Evolutionary conservation across 371 early-diverging fungal species (phyloP).

Genomic region (Haplosporangium sp.): DNA sequence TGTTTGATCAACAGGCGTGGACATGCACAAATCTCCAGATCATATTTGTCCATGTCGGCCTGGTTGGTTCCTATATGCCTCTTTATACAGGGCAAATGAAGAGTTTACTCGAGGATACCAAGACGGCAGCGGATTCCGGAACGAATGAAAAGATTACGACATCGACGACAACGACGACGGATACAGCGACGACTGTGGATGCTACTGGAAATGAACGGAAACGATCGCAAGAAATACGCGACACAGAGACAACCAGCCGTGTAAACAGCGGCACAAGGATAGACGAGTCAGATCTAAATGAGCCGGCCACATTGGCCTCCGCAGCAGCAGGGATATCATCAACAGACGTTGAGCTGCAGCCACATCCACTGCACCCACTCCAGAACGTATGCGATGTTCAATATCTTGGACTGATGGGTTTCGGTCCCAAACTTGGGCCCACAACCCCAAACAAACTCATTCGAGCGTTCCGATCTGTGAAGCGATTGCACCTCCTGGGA

Average conservation of each 20-base stretch:
- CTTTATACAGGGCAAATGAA: background rate
- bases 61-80: slow-evolving; percentile 24
- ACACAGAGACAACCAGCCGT: background rate
- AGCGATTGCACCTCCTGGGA: slow-evolving; percentile 33
- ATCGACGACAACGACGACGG: background rate
- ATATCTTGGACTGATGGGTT: slow-evolving; percentile 50
- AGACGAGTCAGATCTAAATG: background rate
- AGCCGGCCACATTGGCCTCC: background rate
- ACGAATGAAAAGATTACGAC: background rate
- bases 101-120: background rate
- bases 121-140: background rate
- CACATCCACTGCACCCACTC: slow-evolving; percentile 34
- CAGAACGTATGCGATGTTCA: slow-evolving; percentile 35
- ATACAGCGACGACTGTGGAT: background rate
- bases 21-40: slow-evolving; percentile 42
- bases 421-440: slow-evolving; percentile 27
- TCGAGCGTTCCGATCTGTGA: slow-evolving; percentile 37
- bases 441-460: slow-evolving; percentile 16
- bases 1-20: slow-evolving; percentile 38
- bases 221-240: slow-evolving; percentile 9
- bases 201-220: slow-evolving; percentile 9
- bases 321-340: background rate
- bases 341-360: slow-evolving; percentile 14
- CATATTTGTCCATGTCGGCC: slow-evolving; percentile 40
- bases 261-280: no score